These are phyloP conservation scores for Metschnikowia hibisci DNA, from an alignment of 805 yeast genomes.

Conservation along the genomic window DNA sequence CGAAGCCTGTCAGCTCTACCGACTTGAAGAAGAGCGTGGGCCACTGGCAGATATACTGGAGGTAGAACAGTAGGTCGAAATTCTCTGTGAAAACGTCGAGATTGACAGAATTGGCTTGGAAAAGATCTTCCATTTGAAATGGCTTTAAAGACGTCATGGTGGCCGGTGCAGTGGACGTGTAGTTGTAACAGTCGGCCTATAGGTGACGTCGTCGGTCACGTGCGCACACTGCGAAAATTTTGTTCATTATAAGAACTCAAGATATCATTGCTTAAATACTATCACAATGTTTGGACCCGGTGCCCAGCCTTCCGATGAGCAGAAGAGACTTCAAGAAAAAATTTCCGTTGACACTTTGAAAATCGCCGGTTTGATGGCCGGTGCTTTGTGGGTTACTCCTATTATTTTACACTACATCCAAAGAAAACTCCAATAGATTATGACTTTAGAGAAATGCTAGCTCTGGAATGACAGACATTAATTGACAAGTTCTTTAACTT, in stretches of 20 bases:
- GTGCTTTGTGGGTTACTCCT: slow-evolving; percentile 59
- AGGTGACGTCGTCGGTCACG: background rate
- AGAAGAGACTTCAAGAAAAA: slow-evolving; percentile 62
- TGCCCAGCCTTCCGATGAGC: slow-evolving; percentile 53
- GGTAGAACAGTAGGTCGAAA: slow-evolving; percentile 77
- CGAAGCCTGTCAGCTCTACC: slow-evolving; percentile 26
- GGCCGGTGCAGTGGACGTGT: background rate
- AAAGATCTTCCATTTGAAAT: slow-evolving; percentile 80
- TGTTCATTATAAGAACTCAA: background rate
- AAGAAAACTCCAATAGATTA: slow-evolving; percentile 38
- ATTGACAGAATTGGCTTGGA: slow-evolving; percentile 69
- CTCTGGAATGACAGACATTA: background rate
- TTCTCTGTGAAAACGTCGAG: slow-evolving; percentile 90
- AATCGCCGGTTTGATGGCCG: slow-evolving; percentile 59
- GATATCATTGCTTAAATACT: background rate
- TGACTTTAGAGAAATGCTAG: background rate
- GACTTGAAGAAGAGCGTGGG: slow-evolving; percentile 86
- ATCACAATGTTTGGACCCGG: slow-evolving; percentile 44
- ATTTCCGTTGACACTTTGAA: slow-evolving; percentile 56
- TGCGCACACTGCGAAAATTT: slow-evolving; percentile 3
- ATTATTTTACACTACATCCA: slow-evolving; percentile 51
- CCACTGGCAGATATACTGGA: slow-evolving; percentile 80
- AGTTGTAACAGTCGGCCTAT: too few relatives aligned
- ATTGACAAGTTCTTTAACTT: background rate
- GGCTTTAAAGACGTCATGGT: slow-evolving; percentile 85